A percentile compares a stretch with the other conserved stretches of the same genome.
phyloP scores from a whole-genome alignment of 495 filamentous ascomycete genomes.

The Penicillium lagena region DNA sequence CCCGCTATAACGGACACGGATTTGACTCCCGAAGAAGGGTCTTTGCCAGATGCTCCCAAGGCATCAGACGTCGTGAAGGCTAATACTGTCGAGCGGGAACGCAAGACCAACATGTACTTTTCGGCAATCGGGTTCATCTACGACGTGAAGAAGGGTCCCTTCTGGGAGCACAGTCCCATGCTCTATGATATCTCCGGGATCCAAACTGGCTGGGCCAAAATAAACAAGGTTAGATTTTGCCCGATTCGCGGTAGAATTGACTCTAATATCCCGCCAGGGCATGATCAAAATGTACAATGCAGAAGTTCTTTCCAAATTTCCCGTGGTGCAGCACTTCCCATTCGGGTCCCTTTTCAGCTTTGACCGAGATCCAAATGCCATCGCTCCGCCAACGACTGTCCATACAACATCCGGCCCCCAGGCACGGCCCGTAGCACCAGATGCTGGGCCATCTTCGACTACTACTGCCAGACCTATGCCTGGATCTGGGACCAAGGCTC shows the following conservation, averaged over 20 bases:
- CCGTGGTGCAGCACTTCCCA: constrained; percentile 64
- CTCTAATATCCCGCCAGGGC: constrained; percentile 30
- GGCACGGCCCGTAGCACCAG: constrained; percentile 23
- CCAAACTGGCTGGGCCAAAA: constrained; percentile 89
- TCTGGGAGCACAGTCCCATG: constrained; percentile 97
- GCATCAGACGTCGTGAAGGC: constrained; percentile 62
- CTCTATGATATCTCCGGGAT: constrained; percentile 93
- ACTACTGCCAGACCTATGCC: constrained; percentile 10
- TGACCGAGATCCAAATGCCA: constrained; percentile 65
- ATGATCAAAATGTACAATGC: constrained; percentile 73
- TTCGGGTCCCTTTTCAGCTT: constrained; percentile 79
- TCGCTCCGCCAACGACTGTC: constrained; percentile 33
- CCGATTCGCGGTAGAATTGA: neutral
- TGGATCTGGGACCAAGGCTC: constrained; percentile 36
- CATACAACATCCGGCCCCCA: constrained; percentile 55
- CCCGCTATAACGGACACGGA: constrained; percentile 62
- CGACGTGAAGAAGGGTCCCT: constrained; percentile 94
- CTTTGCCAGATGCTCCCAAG: constrained; percentile 61
- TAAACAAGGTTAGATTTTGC: constrained; percentile 68
- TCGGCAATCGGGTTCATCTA: constrained; percentile 98
- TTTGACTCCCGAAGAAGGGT: constrained; percentile 67
- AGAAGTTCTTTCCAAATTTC: constrained; percentile 64
- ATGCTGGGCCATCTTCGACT: constrained; percentile 9
- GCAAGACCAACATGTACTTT: constrained; percentile 84
- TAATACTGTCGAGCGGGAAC: constrained; percentile 58